Conservation (phyloP, 306 rosid species). For the Biancaea sappan region DNA sequence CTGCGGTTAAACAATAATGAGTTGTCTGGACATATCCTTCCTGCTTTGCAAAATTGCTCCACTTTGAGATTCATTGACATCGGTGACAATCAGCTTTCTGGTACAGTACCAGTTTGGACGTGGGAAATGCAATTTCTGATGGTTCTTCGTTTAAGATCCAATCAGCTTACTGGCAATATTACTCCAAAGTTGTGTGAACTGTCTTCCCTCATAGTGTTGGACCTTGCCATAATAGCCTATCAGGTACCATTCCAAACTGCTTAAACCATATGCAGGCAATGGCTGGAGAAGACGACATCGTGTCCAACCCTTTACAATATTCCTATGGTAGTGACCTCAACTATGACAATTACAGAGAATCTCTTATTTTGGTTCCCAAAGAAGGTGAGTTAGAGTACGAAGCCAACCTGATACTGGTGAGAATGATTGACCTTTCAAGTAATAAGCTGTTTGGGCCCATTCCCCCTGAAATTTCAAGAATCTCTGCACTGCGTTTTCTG, state of each 20-base stretch:
- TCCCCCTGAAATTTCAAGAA: not conserved
- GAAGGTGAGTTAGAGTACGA: not conserved
- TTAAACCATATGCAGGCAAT: not conserved
- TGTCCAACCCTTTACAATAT: not conserved
- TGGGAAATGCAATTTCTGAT: not conserved
- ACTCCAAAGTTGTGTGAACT: not conserved
- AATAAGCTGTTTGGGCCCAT: not conserved
- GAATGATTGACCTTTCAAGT: constrained; percentile 1
- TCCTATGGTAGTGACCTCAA: not conserved
- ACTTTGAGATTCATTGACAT: not conserved
- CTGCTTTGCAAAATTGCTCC: not conserved
- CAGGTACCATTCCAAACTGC: constrained; percentile 32
- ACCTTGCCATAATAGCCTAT: not conserved
- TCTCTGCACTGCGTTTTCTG: not conserved
- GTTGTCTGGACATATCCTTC: not conserved
- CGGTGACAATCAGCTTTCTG: not conserved
- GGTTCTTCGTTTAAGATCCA: constrained; percentile 18
- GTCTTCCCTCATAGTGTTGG: constrained; percentile 2
- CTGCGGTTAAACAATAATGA: not conserved
- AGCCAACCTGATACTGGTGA: not conserved
- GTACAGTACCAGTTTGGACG: not conserved
- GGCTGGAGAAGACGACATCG: not conserved
- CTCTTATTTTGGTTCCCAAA: not conserved
- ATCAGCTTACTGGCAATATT: not conserved
- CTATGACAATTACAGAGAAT: not conserved